Percentiles rank a stretch among this genome's conserved stretches.
These are phyloP conservation scores for Sanghuangporus sanghuang DNA, from an alignment of 1,284 basidiomycete genomes.

Conservation along the genomic window DNA sequence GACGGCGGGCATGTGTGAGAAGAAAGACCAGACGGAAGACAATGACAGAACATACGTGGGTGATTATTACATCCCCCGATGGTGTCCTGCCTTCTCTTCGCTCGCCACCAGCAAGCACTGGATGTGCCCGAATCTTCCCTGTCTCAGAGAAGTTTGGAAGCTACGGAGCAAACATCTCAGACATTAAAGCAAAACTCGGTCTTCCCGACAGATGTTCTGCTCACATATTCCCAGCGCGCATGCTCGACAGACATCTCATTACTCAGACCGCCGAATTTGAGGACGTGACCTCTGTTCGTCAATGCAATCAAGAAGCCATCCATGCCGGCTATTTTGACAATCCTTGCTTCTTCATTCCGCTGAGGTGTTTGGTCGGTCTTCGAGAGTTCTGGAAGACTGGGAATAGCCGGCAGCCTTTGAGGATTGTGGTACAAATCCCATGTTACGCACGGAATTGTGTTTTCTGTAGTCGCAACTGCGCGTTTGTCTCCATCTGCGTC, in stretches of 20 bases:
- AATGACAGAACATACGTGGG: conserved; percentile 49
- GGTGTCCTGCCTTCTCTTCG: conserved; percentile 20
- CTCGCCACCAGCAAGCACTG: conserved; percentile 34
- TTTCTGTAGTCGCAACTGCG: conserved; percentile 31
- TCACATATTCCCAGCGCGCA: conserved; percentile 73
- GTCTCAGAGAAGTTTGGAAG: conserved; percentile 68
- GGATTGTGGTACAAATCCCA: conserved; percentile 56
- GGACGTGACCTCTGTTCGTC: conserved; percentile 72
- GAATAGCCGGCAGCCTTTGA: conserved; percentile 35
- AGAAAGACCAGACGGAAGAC: conserved; percentile 7
- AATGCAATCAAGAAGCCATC: conserved; percentile 66
- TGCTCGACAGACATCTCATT: conserved; percentile 33
- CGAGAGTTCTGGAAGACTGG: conserved; percentile 43
- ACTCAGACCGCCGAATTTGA: conserved; percentile 47
- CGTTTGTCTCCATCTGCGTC: conserved; percentile 35
- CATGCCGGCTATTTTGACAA: conserved; percentile 77
- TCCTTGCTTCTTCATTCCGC: conserved; percentile 35
- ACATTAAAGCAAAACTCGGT: conserved; percentile 1
- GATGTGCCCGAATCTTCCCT: conserved; percentile 39
- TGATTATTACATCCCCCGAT: conserved; percentile 52
- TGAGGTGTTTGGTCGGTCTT: conserved; percentile 24
- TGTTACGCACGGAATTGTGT: conserved; percentile 51
- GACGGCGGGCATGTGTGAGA: conserved; percentile 3
- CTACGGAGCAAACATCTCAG: conserved; percentile 30
- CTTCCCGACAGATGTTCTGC: conserved; percentile 26